Conservation (phyloP, 2,329 filamentous ascomycete genomes). For the Paracoccidioides lutzii region DNA sequence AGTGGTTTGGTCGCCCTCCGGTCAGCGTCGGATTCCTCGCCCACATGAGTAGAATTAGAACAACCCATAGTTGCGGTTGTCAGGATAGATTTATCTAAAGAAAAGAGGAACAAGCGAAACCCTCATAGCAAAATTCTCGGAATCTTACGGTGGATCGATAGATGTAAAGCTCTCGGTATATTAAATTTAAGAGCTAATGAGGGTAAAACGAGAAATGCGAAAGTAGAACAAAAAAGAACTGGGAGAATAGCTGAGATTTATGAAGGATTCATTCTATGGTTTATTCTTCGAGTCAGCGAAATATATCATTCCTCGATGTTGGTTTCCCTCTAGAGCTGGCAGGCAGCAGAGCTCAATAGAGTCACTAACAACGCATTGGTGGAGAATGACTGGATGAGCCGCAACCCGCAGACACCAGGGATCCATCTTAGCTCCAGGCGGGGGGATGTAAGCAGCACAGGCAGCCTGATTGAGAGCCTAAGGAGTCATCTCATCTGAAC, state of each 20-base stretch:
- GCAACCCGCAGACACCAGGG: neutral
- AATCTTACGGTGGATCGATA: neutral
- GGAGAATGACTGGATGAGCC: neutral
- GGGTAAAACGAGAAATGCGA: neutral
- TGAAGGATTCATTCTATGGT: neutral
- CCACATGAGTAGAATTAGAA: conserved; percentile 1
- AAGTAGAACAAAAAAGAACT: neutral
- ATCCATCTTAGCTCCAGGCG: neutral
- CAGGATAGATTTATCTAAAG: neutral
- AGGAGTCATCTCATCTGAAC: no score
- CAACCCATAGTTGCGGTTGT: neutral
- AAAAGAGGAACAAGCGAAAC: neutral
- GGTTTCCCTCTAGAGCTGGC: neutral
- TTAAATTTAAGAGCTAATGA: neutral
- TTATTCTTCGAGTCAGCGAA: neutral
- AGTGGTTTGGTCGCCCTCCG: neutral
- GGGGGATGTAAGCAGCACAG: neutral
- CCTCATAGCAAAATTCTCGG: neutral
- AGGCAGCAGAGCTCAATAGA: conserved; percentile 2
- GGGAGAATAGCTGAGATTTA: neutral
- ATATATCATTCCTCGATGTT: neutral
- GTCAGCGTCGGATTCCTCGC: neutral
- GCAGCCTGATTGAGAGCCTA: neutral
- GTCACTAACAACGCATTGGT: neutral
- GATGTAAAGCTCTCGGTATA: neutral